Conservation (phyloP, 345 rosid species). For the Orychophragmus violaceus region DNA sequence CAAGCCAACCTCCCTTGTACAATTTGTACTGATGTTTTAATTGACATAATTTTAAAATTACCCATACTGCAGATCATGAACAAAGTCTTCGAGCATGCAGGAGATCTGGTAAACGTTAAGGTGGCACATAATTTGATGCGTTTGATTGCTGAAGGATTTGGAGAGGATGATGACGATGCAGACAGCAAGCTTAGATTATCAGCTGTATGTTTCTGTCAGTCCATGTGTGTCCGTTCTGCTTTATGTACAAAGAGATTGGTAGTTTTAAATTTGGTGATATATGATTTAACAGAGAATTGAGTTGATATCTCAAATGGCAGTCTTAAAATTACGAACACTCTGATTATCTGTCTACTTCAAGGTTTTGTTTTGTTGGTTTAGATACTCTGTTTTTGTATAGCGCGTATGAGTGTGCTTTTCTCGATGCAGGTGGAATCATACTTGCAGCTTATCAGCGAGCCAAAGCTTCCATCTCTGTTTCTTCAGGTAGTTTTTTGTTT, state of each 20-base stretch:
- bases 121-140: conserved; percentile 97
- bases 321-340: neutral
- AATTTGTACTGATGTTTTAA: neutral
- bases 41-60: conserved; percentile 14
- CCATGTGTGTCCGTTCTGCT: neutral
- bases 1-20: conserved; percentile 3
- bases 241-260: neutral
- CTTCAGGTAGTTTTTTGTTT: conserved; percentile 60
- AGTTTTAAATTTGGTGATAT: neutral
- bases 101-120: conserved; percentile 87
- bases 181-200: conserved; percentile 88
- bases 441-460: conserved; percentile 77
- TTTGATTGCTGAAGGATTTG: conserved; percentile 93
- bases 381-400: neutral
- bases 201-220: conserved; percentile 67
- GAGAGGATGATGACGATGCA: conserved; percentile 84
- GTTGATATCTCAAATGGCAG: neutral
- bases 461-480: conserved; percentile 93
- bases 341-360: neutral
- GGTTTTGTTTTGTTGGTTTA: neutral
- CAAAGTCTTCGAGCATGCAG: conserved; percentile 96
- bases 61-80: conserved; percentile 68
- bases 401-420: conserved; percentile 16
- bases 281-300: neutral
- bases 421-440: conserved; percentile 84